Conservation (phyloP, 305 asterid genomes). For the Ruellia speciosa region DNA sequence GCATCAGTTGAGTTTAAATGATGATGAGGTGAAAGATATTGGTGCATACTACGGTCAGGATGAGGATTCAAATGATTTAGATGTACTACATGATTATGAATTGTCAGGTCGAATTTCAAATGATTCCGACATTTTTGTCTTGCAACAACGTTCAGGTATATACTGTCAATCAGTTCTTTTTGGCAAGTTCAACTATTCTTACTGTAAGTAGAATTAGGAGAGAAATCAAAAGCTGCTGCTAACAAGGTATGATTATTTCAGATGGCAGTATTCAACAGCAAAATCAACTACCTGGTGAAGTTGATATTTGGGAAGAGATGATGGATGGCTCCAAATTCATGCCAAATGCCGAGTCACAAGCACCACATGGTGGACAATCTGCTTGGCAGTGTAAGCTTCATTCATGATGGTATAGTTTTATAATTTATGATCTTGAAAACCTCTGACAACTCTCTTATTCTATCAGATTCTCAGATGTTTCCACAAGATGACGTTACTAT, state of each 20-base stretch:
- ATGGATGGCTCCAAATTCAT: conserved; percentile 35
- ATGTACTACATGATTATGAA: conserved; percentile 32
- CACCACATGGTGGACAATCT: conserved; percentile 31
- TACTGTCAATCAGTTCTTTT: conserved; percentile 8
- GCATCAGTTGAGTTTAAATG: conserved; percentile 76
- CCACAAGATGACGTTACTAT: conserved; percentile 35
- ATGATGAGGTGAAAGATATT: conserved; percentile 42
- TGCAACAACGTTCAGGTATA: conserved; percentile 34
- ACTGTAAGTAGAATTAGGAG: conserved; percentile 4
- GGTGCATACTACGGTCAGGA: conserved; percentile 32
- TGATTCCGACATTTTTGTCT: conserved; percentile 32
- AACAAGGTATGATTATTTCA: conserved; percentile 31
- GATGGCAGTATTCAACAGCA: conserved; percentile 33
- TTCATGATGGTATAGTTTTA: neutral
- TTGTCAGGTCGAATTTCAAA: conserved; percentile 40
- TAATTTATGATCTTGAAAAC: conserved; percentile 17
- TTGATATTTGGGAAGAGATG: conserved; percentile 53
- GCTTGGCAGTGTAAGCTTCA: conserved; percentile 40
- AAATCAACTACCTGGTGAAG: conserved; percentile 37
- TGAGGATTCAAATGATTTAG: conserved; percentile 40
- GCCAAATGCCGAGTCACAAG: conserved; percentile 32
- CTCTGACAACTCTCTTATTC: conserved; percentile 24
- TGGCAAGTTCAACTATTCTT: conserved; percentile 12
- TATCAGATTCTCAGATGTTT: conserved; percentile 40
- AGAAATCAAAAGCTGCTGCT: conserved; percentile 23